Conservation (phyloP, 371 early-diverging fungal genomes). For the Apophysomyces variabilis region DNA sequence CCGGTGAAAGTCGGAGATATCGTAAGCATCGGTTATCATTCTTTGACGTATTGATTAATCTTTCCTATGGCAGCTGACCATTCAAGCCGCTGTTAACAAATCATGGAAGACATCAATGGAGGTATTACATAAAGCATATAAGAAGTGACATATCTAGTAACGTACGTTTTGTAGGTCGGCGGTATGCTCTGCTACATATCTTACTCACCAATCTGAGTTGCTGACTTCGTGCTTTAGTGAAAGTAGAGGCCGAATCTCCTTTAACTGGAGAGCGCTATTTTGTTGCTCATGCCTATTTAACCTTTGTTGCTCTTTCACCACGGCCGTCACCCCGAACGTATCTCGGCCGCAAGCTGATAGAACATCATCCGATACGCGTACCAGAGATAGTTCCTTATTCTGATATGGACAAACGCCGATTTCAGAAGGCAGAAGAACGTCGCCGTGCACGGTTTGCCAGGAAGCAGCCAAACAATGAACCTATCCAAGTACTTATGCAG, state of each 20-base stretch:
- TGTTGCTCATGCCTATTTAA: slow-evolving; percentile 76
- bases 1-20: slow-evolving; percentile 72
- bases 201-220: background rate
- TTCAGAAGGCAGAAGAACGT: slow-evolving; percentile 62
- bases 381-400: slow-evolving; percentile 53
- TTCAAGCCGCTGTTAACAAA: slow-evolving; percentile 72
- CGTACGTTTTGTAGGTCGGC: slow-evolving; percentile 41
- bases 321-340: slow-evolving; percentile 37
- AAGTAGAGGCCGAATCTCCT: slow-evolving; percentile 73
- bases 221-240: slow-evolving; percentile 33
- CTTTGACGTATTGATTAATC: background rate
- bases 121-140: slow-evolving; percentile 21
- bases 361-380: slow-evolving; percentile 45
- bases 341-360: slow-evolving; percentile 38
- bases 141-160: background rate
- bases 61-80: slow-evolving; percentile 35
- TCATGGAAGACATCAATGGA: slow-evolving; percentile 83
- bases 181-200: slow-evolving; percentile 9
- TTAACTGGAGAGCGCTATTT: slow-evolving; percentile 61
- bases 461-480: slow-evolving; percentile 19
- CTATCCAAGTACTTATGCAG: slow-evolving; percentile 38
- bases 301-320: slow-evolving; percentile 71
- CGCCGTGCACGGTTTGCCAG: slow-evolving; percentile 43
- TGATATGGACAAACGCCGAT: slow-evolving; percentile 52
- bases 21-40: slow-evolving; percentile 29